Evolutionary conservation across 163 green algal genomes (phyloP), one percentile per base, ranked within the genome.

Genomic region (Chlorella variabilis): DNA sequence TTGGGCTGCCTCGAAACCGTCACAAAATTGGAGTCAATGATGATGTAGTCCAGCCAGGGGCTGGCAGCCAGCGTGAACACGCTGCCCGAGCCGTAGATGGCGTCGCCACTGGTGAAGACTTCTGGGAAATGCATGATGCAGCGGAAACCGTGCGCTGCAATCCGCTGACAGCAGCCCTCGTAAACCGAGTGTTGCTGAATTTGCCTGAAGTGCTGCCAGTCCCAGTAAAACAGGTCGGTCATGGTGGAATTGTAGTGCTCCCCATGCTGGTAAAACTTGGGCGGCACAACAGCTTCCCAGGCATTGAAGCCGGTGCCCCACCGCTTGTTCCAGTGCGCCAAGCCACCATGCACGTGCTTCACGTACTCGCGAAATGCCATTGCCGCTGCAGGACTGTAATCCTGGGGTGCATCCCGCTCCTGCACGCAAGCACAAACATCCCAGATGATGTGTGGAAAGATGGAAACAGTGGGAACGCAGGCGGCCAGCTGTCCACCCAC

Each of bases 41-140:
- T 18, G 18, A 67, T 36, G 59, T 39, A 67, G 59, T 67, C 59
- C 59, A 67, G 59, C 59, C 59, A 67, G 9, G 59, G 59, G 29
- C 59, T 67, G 59, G n/a, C 59, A 17, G 59, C 59, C 27, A 67
- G 59, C 8, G 59, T 67, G 59, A 67, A 67, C 59, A 67, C 59
- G 59, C 20, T 7, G 29, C 59, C 59, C 15, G 59, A 67, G 27
- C 20, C 59, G 29, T 67, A 36, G 29, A 67, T 67, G 59, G 59
- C 59, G 29, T 67, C 59, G n/a, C 8, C 38, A 27, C 20, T 27
- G 17, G 59, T 17, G 29, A 67, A 67, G 29, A 67, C 38, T 7
- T 67, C 29, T 9, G 20, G 20, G 38, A 67, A 67, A 18, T 38
- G 59, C 59, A 67, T 67, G 59, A 38, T 39, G 59, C 59, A 67